Base-by-base conservation (phyloP, 306 rosid species). In the Alnus glutinosa region DNA sequence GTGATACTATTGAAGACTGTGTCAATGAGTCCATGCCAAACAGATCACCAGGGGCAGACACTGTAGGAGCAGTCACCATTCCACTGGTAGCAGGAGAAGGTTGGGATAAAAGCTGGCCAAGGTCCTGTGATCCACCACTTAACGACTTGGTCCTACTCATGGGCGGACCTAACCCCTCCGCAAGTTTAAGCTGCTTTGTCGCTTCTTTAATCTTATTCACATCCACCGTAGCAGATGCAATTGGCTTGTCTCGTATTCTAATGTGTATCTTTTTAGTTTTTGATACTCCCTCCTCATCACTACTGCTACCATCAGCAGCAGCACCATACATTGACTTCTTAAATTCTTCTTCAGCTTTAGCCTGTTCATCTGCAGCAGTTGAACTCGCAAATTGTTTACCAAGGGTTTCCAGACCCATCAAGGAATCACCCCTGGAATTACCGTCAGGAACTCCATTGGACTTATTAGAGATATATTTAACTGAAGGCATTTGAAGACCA, bases 281-380 rank as follows among this genome's bases (percentile, higher is more conserved):
- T 73, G 98, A 86, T 75, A 73, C 89, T 77, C 92, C 97, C 80
- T 96, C 99, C 85, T 96, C 99, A 75, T 96, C 98, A 62, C 98
- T 93, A 74, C 99, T 96, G 89, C 99, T 96, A 77, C 88, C 99
- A 79, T 83, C 97, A 79, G 66, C 85, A 78, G 99, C 70, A 82
- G 89, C 74, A 80, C 94, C 98, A 75, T 91, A 93, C 96, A 96
- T 85, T 7, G 98, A 84, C 85, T 90, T 96, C 87, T 96, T 96
- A 81, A 96, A 96, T 86, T 96, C 99, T 86, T 93, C 97, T 88
- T 83, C 99, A 5, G 98, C 98, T 91, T 93, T 91, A 83, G 97
- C 93, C 85, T 96, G 99, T 78, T 90, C 90, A 67, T 93, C 97
- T 18, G 86, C 85, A 15, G 86, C 49, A 50, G 89, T 81, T 77